Base-by-base conservation (phyloP, 441 rosid species). In the Euphorbia corollata region DNA sequence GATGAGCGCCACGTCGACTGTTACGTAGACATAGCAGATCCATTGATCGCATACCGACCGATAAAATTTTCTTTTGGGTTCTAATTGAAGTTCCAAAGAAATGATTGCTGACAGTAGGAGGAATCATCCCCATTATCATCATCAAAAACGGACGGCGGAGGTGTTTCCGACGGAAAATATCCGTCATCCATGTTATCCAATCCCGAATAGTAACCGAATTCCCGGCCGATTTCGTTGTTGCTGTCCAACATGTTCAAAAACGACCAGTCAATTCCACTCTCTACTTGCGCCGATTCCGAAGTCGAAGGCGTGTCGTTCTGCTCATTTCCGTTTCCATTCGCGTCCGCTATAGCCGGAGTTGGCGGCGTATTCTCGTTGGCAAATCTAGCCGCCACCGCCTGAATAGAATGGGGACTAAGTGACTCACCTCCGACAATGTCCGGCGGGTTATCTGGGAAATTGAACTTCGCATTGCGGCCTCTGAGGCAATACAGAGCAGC, bases 401-500 rank as follows among this genome's bases (percentile, higher is more conserved):
- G 96, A 51, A 92, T 89, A 54, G 89, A 84, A 2, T 59, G 78
- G 0, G 84, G 87, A 18, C 65, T 68, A 22, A 87, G 75, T 22
- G 85, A 73, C 34, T 74, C 65, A 5, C 79, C 82, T 0, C 82
- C 87, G 0, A 50, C 63, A 4, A 78, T 77, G 0, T 77, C 74
- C 20, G 95, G 96, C 0, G 87, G 88, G 19, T 71, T 80, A 0
- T 81, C 75, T 0, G 96, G 96, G 73, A 92, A 92, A 20, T 92
- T 92, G 74, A 89, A 83, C 19, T 74, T 85, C 0, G 91, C 96
- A 0, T 61, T 65, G 0, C 71, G 68, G 11, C 98, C 98, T 6
- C 98, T 89, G 0, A 92, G 64, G 38, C 96, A 89, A 67, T 74
- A 89, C 13, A 79, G 72, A 13, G 98, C 98, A 0, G 95, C 98